phyloP scores from a whole-genome alignment of 1,284 basidiomycete genomes.

The Leccinum subrobustum region DNA sequence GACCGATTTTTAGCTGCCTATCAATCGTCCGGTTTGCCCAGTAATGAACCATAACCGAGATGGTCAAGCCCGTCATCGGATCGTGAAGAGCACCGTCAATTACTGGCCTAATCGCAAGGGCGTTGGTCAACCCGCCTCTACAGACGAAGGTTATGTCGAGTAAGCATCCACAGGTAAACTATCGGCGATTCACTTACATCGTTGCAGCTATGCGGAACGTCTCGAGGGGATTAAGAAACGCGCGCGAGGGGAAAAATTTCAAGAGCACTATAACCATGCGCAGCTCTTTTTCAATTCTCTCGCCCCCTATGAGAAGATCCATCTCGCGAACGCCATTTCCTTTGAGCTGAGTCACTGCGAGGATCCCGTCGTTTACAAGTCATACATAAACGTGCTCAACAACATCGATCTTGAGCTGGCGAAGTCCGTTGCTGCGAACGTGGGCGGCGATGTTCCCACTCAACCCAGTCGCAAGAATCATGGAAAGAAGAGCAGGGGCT shows the following conservation, averaged over 20 bases:
- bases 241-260: conserved; percentile 69
- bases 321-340: conserved; percentile 64
- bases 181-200: neutral
- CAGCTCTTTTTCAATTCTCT: conserved; percentile 84
- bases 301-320: conserved; percentile 59
- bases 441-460: conserved; percentile 59
- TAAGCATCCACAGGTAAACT: conserved; percentile 26
- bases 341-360: conserved; percentile 83
- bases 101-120: conserved; percentile 76
- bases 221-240: conserved; percentile 67
- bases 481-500: conserved; percentile 49
- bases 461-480: conserved; percentile 50
- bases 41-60: conserved; percentile 74
- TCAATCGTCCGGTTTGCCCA: conserved; percentile 82
- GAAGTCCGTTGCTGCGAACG: conserved; percentile 57
- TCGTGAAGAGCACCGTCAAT: conserved; percentile 62
- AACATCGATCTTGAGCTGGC: conserved; percentile 72
- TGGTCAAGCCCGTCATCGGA: conserved; percentile 57
- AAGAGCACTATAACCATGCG: conserved; percentile 68
- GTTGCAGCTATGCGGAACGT: conserved; percentile 44
- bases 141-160: conserved; percentile 62
- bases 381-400: conserved; percentile 64
- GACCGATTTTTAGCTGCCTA: conserved; percentile 55
- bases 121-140: conserved; percentile 47
- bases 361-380: conserved; percentile 66